Evolutionary conservation across 148 eudicot species (phyloP), one percentile per base, ranked within the genome.

Genomic region (Polygonum maritimum): DNA sequence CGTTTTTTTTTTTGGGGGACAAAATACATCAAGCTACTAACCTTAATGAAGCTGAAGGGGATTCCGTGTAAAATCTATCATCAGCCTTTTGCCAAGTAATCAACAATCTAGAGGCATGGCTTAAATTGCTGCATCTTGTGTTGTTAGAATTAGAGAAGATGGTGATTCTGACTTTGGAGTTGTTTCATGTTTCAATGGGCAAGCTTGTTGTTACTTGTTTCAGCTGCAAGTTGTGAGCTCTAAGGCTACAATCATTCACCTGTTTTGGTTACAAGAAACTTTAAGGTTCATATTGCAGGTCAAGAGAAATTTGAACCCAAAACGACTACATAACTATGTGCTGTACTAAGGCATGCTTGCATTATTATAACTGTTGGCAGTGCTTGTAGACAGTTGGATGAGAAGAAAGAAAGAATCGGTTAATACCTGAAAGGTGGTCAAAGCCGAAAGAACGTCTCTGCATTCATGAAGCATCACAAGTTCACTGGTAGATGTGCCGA

Each of bases 221-320:
- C 74, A 82, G 78, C 81, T 89, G 98, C 78, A 91, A 75, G 52
- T 81, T 76, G 15, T 89, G 89, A 14, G 87, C 85, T 82, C 88
- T 84, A 79, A 93, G 79, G 83, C 97, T 89, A 79, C 90, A 94
- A 79, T 91, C 84, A 75, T 76, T 82, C 76, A 88, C 95, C 98
- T 94, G 90, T 69, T 78, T 76, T 1, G 31, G 74, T 69, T 55
- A 16, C 77, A 77, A 48, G 16, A 44, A 2, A 39, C 39, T 8
- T 21, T 19, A 14, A 45, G 35, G 13, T 19, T 48, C 54, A 72
- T 41, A 21, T 41, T 19, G 15, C 51, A 72, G 44, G 15, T 33
- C 18, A 72, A 45, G 16, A 44, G 18, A 38, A 69, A 19, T 44
- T 15, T n/a, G 12, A 69, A 41, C 48, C 40, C 22, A 69, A 41